Evolutionary conservation across 495 filamentous ascomycete species (phyloP), one percentile per base, ranked within the genome.

Genomic region (Staphylotrichum longicolle): DNA sequence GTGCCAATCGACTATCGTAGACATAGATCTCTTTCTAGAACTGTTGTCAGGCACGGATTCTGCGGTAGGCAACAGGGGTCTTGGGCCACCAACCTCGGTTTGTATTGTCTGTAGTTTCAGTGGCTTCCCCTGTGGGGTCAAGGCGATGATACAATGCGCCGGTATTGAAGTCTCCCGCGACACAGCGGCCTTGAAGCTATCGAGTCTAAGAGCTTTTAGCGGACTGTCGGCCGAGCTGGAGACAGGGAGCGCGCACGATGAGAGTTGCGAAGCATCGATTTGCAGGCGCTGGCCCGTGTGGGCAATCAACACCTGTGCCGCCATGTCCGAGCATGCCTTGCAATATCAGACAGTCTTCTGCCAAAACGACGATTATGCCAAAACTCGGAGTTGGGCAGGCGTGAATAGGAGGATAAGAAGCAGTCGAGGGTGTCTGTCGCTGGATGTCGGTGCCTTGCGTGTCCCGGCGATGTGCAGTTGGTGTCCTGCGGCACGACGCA

Each of bases 261-360:
- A 73, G 71, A 91, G 85, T 51, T 83, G 82, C 53, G 83, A 80
- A 32, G 83, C 82, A 74, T 95, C 89, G 63, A 88, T 80, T 67
- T 83, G 79, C 70, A 92, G 81, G 77, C 87, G 86, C 79, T 91
- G 86, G 79, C 92, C 92, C 68, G 88, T 88, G 79, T 94, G 91
- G 79, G 90, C 92, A 62, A 94, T 84, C 75, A 88, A 89, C 74
- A 96, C 85, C 74, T 91, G 83, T 84, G 92, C 91, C 65, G 76
- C 76, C 78, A 80, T 81, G 64, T 68, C 70, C 58, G 61, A 47
- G 68, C 74, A 77, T 77, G 60, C 68, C 71, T 70, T 65, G 39
- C 53, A 39, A 12, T 50, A 41, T 20, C 37, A 30, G 20, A 37
- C 0, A 14, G 30, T 15, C 40, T 33, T 20, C 46, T 48, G 6